A percentile compares a stretch with the other conserved stretches of the same genome.
Evolutionary conservation across 805 yeast species (phyloP).

Genomic region (Schwanniomyces vanrijiae): DNA sequence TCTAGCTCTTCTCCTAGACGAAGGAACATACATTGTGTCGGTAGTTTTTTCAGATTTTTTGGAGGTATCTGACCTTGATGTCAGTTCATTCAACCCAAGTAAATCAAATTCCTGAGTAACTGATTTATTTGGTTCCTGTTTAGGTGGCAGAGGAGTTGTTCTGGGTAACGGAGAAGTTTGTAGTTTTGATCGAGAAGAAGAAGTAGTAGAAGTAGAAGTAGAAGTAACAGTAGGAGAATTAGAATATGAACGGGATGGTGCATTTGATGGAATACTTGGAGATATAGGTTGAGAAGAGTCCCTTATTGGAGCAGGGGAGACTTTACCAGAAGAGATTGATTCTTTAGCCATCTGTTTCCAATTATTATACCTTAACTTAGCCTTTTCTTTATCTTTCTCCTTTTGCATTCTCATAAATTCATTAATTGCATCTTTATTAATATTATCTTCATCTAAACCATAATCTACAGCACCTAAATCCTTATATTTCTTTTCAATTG

Average conservation of each 20-base stretch:
- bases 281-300: background rate
- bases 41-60: slow-evolving; percentile 16
- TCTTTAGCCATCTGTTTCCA: slow-evolving; percentile 13
- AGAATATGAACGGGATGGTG: background rate
- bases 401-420: slow-evolving; percentile 36
- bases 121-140: slow-evolving; percentile 1
- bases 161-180: background rate
- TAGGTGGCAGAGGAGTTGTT: no score
- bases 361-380: slow-evolving; percentile 22
- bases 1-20: slow-evolving; percentile 22
- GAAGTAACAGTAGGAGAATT: background rate
- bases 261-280: background rate
- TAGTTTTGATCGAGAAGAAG: background rate
- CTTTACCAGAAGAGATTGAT: slow-evolving; percentile 6
- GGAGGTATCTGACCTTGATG: slow-evolving; percentile 24
- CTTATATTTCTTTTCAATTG: slow-evolving; percentile 26
- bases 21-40: slow-evolving; percentile 18
- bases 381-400: slow-evolving; percentile 36
- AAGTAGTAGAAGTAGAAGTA: no score
- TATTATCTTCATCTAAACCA: slow-evolving; percentile 48
- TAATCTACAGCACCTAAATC: slow-evolving; percentile 43
- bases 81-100: slow-evolving; percentile 19
- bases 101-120: slow-evolving; percentile 23
- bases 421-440: slow-evolving; percentile 42
- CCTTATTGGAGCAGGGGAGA: slow-evolving; percentile 2